Evolutionary conservation across 768 basidiomycete species (phyloP).

Genomic region (Suillus americanus): DNA sequence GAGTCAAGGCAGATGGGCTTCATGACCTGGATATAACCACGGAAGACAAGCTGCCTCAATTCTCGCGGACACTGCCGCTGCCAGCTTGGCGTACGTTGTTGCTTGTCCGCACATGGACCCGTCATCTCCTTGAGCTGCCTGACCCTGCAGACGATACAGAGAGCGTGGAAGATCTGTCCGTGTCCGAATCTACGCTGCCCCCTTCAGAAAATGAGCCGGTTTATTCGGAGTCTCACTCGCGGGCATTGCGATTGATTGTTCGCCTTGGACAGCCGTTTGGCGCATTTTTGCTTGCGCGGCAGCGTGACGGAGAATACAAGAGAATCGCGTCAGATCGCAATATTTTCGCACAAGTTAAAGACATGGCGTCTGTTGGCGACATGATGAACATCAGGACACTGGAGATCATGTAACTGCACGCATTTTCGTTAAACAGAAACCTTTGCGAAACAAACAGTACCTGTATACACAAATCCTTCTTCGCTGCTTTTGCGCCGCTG

Average conservation of each 20-base stretch:
- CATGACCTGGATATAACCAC: neutral
- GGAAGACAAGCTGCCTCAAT: neutral
- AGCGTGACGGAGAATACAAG: neutral
- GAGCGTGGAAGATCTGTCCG: neutral
- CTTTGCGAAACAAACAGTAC: neutral
- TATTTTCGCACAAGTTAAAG: neutral
- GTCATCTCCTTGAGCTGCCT: neutral
- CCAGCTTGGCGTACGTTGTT: neutral
- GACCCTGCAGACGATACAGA: neutral
- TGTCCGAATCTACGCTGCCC: neutral
- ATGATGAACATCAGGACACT: neutral
- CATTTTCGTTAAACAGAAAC: neutral
- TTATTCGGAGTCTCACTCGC: neutral
- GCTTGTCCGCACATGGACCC: neutral
- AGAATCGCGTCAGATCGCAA: neutral
- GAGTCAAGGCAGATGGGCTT: neutral
- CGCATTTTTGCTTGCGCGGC: neutral
- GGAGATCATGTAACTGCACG: neutral
- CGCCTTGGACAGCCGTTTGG: neutral
- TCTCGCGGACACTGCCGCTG: neutral
- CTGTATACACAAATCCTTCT: neutral
- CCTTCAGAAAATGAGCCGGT: neutral
- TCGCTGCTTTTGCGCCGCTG: too few relatives aligned
- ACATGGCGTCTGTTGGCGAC: neutral
- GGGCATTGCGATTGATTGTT: neutral